Evolutionary conservation across 257 asterid species (phyloP).

Genomic region (Plectranthus barbatus): DNA sequence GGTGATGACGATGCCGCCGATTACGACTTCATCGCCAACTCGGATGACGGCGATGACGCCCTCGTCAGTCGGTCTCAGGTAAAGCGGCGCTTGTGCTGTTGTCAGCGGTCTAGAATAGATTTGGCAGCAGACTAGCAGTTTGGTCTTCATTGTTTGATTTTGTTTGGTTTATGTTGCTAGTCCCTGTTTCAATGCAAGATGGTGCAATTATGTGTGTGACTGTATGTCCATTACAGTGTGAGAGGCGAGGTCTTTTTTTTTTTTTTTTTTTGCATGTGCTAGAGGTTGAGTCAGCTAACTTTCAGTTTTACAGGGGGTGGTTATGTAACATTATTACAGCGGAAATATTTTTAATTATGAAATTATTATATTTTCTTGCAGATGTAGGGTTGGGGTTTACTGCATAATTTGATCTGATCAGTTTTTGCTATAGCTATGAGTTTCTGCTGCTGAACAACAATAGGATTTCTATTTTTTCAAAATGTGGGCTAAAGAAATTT

Average conservation of each 20-base stretch:
- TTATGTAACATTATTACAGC: not conserved
- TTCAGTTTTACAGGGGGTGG: not conserved
- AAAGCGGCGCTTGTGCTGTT: not conserved
- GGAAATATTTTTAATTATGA: conserved; percentile 1
- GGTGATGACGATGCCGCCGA: conserved; percentile 48
- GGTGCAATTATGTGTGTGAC: not conserved
- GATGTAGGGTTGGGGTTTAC: not conserved
- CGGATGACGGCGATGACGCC: conserved; percentile 52
- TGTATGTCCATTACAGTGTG: not conserved
- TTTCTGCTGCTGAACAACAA: not conserved
- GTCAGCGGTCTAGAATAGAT: not conserved
- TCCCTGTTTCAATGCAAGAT: not conserved
- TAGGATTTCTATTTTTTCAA: not conserved
- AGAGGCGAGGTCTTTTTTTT: not conserved
- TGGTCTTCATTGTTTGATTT: not conserved
- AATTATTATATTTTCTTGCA: not conserved
- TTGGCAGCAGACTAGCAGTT: not conserved
- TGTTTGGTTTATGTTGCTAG: conserved; percentile 11
- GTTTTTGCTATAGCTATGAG: not conserved
- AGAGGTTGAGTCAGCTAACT: not conserved
- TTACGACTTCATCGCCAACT: conserved; percentile 52
- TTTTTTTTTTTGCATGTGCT: not conserved
- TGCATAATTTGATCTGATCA: conserved; percentile 3
- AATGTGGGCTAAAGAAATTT: not conserved
- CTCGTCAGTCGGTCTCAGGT: conserved; percentile 69